phyloP scores from a whole-genome alignment of 805 yeast species.

The Scheffersomyces ergatensis region DNA sequence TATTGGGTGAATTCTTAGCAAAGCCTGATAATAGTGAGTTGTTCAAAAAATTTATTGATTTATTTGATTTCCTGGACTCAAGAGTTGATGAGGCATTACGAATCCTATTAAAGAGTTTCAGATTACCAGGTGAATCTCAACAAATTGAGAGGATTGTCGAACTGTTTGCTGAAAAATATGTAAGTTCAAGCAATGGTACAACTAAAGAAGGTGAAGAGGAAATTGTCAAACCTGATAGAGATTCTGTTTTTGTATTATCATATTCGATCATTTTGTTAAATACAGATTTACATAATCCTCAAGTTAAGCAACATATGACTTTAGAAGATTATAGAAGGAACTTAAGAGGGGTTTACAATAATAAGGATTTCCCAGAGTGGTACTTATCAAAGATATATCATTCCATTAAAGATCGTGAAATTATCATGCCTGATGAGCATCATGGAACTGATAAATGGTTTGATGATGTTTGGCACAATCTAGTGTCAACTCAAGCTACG shows the following conservation, averaged over 20 bases:
- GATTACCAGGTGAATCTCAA: constrained; percentile 97
- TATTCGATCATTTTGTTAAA: constrained; percentile 93
- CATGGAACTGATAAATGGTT: constrained; percentile 91
- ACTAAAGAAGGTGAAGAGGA: constrained; percentile 28
- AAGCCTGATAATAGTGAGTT: constrained; percentile 65
- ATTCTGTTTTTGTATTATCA: constrained; percentile 84
- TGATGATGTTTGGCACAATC: constrained; percentile 79
- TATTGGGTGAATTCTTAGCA: constrained; percentile 82
- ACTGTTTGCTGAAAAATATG: constrained; percentile 77
- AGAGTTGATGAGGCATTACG: constrained; percentile 94
- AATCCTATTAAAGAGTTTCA: constrained; percentile 72
- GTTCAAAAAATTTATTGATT: constrained; percentile 59
- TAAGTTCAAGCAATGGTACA: constrained; percentile 36
- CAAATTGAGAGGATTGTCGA: constrained; percentile 93
- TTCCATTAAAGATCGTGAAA: constrained; percentile 81
- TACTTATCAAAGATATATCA: constrained; percentile 77
- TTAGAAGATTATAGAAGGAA: constrained; percentile 78
- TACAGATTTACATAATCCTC: constrained; percentile 91
- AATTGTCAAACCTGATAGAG: constrained; percentile 68
- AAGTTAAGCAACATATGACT: constrained; percentile 88
- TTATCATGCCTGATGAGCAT: constrained; percentile 97
- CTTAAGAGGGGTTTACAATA: constrained; percentile 74
- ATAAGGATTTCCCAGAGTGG: constrained; percentile 80
- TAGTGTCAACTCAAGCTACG: constrained; percentile 49
- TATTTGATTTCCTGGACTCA: constrained; percentile 72